Percentiles rank a stretch among this genome's conserved stretches.
Evolutionary conservation across 768 basidiomycete species (phyloP).

Genomic region (Russula sp.): DNA sequence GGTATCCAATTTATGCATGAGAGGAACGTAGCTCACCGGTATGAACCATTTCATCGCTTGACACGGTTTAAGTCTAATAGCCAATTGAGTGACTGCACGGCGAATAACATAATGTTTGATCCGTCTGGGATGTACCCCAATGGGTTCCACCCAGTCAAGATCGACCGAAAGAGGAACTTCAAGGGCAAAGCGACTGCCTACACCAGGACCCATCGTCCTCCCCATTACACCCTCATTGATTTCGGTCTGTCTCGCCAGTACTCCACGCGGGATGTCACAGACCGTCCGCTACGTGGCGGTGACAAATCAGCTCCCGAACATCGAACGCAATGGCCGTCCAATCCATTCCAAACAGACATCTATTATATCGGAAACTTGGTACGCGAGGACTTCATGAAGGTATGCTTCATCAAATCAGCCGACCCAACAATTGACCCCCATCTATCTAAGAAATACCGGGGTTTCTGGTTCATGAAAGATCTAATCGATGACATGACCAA

Average conservation of each 20-base stretch:
- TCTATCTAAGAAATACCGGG: constrained; percentile 20
- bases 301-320: constrained; percentile 37
- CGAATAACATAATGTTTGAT: constrained; percentile 28
- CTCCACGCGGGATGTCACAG: constrained; percentile 23
- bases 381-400: constrained; percentile 24
- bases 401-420: constrained; percentile 13
- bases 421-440: neutral
- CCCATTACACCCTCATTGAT: constrained; percentile 27
- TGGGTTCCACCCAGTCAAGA: constrained; percentile 26
- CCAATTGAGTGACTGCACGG: constrained; percentile 13
- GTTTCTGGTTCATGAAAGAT: constrained; percentile 24
- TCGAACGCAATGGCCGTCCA: constrained; percentile 11
- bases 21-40: constrained; percentile 26
- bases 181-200: constrained; percentile 22
- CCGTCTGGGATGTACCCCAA: constrained; percentile 25
- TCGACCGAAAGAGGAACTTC: constrained; percentile 21
- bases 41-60: constrained; percentile 17
- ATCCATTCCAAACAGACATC: constrained; percentile 33
- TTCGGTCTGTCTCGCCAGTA: constrained; percentile 27
- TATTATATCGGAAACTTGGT: constrained; percentile 32
- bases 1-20: constrained; percentile 25
- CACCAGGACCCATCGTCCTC: constrained; percentile 24
- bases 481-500: constrained; percentile 26
- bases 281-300: constrained; percentile 32
- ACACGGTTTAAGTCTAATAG: neutral